phyloP scores from a whole-genome alignment of 2,329 filamentous ascomycete genomes.

The Aspergillus spinulosporus region DNA sequence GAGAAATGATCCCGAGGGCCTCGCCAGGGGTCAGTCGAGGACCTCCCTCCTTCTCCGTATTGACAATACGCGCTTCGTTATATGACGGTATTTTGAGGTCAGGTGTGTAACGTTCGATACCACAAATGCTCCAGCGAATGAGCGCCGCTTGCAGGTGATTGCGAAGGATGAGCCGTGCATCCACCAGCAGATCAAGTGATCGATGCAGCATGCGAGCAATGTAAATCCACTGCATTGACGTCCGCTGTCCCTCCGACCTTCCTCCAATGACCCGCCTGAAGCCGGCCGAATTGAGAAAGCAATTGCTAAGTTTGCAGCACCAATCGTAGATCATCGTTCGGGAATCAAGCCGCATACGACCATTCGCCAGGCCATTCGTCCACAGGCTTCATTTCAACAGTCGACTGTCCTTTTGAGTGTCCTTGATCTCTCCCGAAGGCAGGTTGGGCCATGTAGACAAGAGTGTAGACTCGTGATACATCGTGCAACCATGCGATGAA shows the following conservation, averaged over 20 bases:
- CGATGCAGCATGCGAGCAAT: constrained; percentile 56
- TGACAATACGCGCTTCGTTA: constrained; percentile 31
- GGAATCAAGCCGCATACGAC: constrained; percentile 29
- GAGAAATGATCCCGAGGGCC: constrained; percentile 14
- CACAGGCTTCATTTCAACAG: constrained; percentile 10
- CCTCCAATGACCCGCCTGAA: constrained; percentile 26
- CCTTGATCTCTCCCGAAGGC: constrained; percentile 9
- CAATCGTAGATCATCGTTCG: constrained; percentile 35
- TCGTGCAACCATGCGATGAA: background rate
- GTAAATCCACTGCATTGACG: constrained; percentile 31
- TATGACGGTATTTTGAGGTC: constrained; percentile 31
- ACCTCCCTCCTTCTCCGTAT: constrained; percentile 24
- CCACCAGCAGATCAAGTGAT: constrained; percentile 60
- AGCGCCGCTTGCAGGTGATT: constrained; percentile 10
- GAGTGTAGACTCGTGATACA: constrained; percentile 2
- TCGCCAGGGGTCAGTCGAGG: constrained; percentile 14
- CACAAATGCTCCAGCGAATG: constrained; percentile 19
- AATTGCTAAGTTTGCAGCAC: constrained; percentile 22
- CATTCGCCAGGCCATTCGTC: constrained; percentile 32
- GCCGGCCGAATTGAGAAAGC: constrained; percentile 17
- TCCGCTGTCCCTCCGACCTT: constrained; percentile 21
- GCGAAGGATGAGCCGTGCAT: constrained; percentile 25
- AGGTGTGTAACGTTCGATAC: constrained; percentile 23
- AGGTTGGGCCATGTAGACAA: constrained; percentile 6
- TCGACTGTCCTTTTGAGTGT: constrained; percentile 11